Conservation (phyloP, 805 yeast species). For the Starmerella potacharoeniae region DNA sequence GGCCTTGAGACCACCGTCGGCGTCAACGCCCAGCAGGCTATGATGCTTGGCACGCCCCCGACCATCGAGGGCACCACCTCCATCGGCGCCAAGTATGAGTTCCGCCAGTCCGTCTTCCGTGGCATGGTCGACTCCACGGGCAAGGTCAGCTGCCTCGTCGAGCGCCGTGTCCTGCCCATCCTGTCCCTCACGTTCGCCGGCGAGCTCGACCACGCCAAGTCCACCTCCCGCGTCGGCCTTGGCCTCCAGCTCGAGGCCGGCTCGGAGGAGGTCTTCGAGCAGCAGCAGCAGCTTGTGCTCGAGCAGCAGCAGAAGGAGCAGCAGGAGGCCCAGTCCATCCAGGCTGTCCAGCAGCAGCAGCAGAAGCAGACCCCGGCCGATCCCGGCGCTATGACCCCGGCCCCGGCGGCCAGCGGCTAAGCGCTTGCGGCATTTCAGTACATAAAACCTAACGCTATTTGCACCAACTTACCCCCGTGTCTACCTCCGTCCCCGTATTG, state of each 20-base stretch:
- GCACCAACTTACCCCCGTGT: neutral
- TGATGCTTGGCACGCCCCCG: conserved; percentile 72
- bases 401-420: conserved; percentile 8
- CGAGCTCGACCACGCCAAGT: conserved; percentile 79
- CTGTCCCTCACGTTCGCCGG: conserved; percentile 80
- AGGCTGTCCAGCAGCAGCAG: conserved; percentile 1
- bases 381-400: conserved; percentile 7
- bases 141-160: conserved; percentile 80
- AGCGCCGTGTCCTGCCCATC: conserved; percentile 87
- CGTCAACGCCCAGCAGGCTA: conserved; percentile 56
- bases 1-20: conserved; percentile 62
- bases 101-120: conserved; percentile 90
- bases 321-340: conserved; percentile 11
- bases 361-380: conserved; percentile 1
- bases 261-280: conserved; percentile 73
- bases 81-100: conserved; percentile 93
- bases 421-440: neutral
- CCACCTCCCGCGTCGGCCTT: conserved; percentile 72
- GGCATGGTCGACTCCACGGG: conserved; percentile 89
- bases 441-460: conserved; percentile 2
- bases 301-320: conserved; percentile 18
- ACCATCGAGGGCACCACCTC: conserved; percentile 86
- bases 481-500: too few relatives aligned
- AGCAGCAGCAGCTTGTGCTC: conserved; percentile 27
- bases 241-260: conserved; percentile 96